Conservation (phyloP, 202 grass and related monocot species). For the Cymbopogon flexuosus region DNA sequence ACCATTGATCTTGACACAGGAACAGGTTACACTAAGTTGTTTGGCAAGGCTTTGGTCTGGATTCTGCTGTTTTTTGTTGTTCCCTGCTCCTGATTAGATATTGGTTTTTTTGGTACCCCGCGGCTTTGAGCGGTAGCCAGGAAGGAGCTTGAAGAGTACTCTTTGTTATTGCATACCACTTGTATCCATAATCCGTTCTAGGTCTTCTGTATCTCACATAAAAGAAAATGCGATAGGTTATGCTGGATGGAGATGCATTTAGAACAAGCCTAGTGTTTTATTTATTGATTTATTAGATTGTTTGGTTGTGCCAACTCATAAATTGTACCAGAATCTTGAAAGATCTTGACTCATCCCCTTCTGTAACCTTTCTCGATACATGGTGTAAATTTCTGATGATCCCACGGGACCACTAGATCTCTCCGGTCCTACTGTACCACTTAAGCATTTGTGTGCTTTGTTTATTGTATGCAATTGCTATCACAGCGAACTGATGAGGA, state of each 20-base stretch:
- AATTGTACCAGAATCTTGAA: background rate
- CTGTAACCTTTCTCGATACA: background rate
- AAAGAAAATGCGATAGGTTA: background rate
- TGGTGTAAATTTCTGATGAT: background rate
- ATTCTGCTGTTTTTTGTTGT: background rate
- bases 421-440: background rate
- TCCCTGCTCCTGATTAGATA: slow-evolving; percentile 6
- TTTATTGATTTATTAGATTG: background rate
- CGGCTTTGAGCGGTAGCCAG: background rate
- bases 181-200: background rate
- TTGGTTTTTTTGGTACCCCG: background rate
- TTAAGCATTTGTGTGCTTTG: background rate
- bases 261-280: background rate
- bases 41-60: background rate
- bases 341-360: background rate
- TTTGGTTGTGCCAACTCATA: background rate
- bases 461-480: background rate
- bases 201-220: background rate
- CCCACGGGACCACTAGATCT: background rate
- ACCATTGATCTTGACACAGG: background rate
- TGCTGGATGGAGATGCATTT: background rate
- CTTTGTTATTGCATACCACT: background rate
- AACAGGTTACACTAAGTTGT: background rate
- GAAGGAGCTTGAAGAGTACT: slow-evolving; percentile 6
- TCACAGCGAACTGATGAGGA: no score